Conservation (phyloP, 2,329 filamentous ascomycete genomes). For the Corinectria fuckeliana region DNA sequence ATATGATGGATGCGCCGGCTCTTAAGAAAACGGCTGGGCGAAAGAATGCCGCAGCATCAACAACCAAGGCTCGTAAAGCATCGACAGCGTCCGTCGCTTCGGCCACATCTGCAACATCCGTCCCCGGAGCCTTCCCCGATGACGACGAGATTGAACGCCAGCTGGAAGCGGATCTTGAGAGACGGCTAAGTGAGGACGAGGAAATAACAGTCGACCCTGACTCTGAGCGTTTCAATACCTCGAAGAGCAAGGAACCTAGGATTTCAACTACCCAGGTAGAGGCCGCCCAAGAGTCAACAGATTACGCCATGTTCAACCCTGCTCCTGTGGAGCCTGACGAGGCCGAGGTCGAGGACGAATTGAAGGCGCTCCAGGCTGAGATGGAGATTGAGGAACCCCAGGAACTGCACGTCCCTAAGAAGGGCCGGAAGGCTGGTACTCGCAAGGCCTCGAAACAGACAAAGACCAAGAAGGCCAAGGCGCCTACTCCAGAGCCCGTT, state of each 20-base stretch:
- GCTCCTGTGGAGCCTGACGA: slow-evolving; percentile 53
- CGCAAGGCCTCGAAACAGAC: slow-evolving; percentile 61
- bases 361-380: slow-evolving; percentile 56
- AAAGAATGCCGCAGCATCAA: slow-evolving; percentile 54
- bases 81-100: slow-evolving; percentile 55
- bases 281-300: slow-evolving; percentile 41
- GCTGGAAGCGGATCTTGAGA: slow-evolving; percentile 69
- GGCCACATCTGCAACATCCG: slow-evolving; percentile 51
- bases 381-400: slow-evolving; percentile 51
- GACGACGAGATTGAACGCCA: slow-evolving; percentile 72
- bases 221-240: slow-evolving; percentile 49
- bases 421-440: slow-evolving; percentile 58
- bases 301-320: slow-evolving; percentile 62
- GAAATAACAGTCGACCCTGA: slow-evolving; percentile 55
- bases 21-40: slow-evolving; percentile 36
- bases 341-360: slow-evolving; percentile 57
- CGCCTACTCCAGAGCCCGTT: slow-evolving; percentile 37
- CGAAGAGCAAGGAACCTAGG: slow-evolving; percentile 38
- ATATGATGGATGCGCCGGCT: slow-evolving; percentile 47
- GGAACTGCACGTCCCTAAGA: slow-evolving; percentile 57
- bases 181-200: slow-evolving; percentile 61
- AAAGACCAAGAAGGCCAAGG: slow-evolving; percentile 53
- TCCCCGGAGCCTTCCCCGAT: slow-evolving; percentile 55
- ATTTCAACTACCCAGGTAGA: slow-evolving; percentile 35
- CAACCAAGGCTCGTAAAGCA: slow-evolving; percentile 38